Evolutionary conservation across 305 asterid species (phyloP).

Genomic region (Coffea humblotiana): DNA sequence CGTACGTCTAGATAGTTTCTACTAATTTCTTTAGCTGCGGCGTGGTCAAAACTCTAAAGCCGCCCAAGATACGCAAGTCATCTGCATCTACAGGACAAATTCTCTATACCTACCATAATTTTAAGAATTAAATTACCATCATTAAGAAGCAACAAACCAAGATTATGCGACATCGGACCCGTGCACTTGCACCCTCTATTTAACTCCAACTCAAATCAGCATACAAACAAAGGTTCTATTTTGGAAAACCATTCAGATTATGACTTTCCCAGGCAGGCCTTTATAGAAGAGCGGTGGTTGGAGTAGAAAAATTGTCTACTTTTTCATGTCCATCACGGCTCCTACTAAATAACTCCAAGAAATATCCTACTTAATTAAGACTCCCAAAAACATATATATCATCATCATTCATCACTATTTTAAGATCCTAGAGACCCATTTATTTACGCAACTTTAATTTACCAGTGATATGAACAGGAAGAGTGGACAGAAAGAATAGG

Average conservation of each 20-base stretch:
- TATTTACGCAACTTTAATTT: not conserved
- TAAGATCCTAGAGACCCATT: too few species aligned
- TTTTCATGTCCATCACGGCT: not conserved
- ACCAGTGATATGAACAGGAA: slow-evolving; percentile 66
- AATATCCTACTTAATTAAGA: not conserved
- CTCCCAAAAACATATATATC: not conserved
- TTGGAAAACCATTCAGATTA: not conserved
- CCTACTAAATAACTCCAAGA: not conserved
- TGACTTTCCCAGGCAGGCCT: not conserved
- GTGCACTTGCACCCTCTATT: slow-evolving; percentile 11
- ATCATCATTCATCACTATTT: not conserved
- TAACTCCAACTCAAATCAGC: not conserved
- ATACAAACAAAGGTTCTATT: not conserved
- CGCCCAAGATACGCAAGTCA: too few species aligned
- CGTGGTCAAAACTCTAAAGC: too few species aligned
- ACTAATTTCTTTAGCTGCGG: too few species aligned
- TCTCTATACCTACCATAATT: not conserved
- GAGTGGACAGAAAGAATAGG: slow-evolving; percentile 65
- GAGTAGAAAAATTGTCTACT: not conserved
- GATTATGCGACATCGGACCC: slow-evolving; percentile 7
- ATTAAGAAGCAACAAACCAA: not conserved
- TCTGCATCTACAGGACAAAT: too few species aligned
- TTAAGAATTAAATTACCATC: not conserved
- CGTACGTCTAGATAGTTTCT: too few species aligned
- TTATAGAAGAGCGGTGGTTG: not conserved